Base-by-base conservation (phyloP, 192 early-diverging fungal species). In the Backusella macrospora region DNA sequence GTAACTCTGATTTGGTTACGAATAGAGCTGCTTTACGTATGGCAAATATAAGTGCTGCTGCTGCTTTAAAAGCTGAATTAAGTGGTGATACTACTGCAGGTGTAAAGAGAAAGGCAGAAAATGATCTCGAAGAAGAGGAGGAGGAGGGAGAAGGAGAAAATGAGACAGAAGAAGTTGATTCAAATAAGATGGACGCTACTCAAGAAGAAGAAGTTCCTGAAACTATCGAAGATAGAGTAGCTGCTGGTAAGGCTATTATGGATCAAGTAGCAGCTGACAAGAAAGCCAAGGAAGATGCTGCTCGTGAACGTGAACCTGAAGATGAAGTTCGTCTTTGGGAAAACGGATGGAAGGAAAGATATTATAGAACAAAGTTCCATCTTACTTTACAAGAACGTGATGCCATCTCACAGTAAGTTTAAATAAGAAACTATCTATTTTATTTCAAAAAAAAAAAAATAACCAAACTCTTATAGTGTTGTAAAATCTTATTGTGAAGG, bases 401-500 rank as follows among this genome's bases (percentile, higher is more conserved):
- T 37, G 85, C 88, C 14, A 83, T 85, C 7, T 69, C 65, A 81
- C 73, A 88, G 87, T 87, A 85, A 83, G 85, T 78, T 9, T 2
- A 65, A 7, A 4, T 49, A 9, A 2, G 29, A 34, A 23, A 21
- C 12, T 26, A 6, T 5, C 10, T 0, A 6, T 43, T 43, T 43
- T 43, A 4, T 43, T 43, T 6, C 8, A 10, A 10, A 10, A 9
- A 43, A 9, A 0, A 10, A 10, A 10, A 9, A 43, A 9, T 10
- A 43, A 9, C 42, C 5, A 4, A 23, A 52, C n/a, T 40, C 34
- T 65, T 72, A 55, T 74, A 84, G 82, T n/a, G 84, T 90, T 74
- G 89, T 89, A 39, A 85, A 90, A 74, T 84, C 85, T 80, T 99
- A 99, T 77, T 88, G 97, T 62, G 95, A 98, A 78, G 97, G 98